phyloP scores from a whole-genome alignment of 768 basidiomycete species.

The Omphalotus guepiniiformis region DNA sequence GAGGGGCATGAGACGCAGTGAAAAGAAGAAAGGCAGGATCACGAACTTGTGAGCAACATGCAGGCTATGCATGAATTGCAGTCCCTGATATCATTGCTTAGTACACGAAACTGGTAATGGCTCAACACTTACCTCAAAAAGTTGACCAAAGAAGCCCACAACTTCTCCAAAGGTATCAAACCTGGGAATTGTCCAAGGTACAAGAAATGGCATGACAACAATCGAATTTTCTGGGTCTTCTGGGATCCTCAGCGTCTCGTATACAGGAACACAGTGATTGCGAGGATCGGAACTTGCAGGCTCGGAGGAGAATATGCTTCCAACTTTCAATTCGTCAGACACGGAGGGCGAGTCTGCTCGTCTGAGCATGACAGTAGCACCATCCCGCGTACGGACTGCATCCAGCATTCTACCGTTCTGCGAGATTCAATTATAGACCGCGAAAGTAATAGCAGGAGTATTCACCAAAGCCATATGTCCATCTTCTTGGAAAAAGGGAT shows the following conservation, averaged over 20 bases:
- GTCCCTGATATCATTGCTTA: slow-evolving; percentile 9
- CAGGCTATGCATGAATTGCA: slow-evolving; percentile 16
- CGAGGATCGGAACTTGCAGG: slow-evolving; percentile 12
- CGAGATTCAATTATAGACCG: background rate
- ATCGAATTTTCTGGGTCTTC: slow-evolving; percentile 10
- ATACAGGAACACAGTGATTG: slow-evolving; percentile 33
- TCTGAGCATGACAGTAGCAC: slow-evolving; percentile 26
- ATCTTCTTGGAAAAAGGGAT: slow-evolving; percentile 8
- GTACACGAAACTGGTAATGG: background rate
- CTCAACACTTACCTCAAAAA: slow-evolving; percentile 23
- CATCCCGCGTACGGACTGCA: slow-evolving; percentile 25
- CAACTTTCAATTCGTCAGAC: slow-evolving; percentile 27
- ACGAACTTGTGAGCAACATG: slow-evolving; percentile 15
- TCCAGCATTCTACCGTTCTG: slow-evolving; percentile 19
- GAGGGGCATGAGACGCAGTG: background rate
- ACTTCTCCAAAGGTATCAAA: slow-evolving; percentile 33
- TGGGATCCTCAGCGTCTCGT: slow-evolving; percentile 16
- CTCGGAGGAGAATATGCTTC: slow-evolving; percentile 14
- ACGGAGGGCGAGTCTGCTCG: slow-evolving; percentile 6
- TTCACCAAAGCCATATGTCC: background rate
- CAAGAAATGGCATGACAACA: slow-evolving; percentile 28
- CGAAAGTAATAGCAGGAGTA: background rate
- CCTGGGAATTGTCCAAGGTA: slow-evolving; percentile 18
- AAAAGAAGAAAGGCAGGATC: background rate
- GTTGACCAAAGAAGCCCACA: slow-evolving; percentile 27